Percentiles rank a stretch among this genome's conserved stretches.
Evolutionary conservation across 1,139 yeast genomes (phyloP).

Genomic region (Candida albicans): DNA sequence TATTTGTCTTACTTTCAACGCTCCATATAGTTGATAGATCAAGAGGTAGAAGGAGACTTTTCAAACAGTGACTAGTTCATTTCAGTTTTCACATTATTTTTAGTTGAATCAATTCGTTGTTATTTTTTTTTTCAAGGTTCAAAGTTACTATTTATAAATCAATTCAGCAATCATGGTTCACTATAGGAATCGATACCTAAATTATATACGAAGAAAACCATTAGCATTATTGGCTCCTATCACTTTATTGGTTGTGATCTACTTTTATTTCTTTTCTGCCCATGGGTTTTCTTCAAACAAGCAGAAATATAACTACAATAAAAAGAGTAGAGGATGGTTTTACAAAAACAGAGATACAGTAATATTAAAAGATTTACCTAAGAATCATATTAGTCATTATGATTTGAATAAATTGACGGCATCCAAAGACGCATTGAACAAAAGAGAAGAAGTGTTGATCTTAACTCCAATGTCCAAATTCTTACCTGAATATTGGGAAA

Average conservation of each 20-base stretch:
- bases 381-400: slow-evolving; percentile 80
- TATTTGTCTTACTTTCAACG: no score
- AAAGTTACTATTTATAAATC: not conserved
- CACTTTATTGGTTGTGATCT: slow-evolving; percentile 39
- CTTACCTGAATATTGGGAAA: slow-evolving; percentile 84
- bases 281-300: slow-evolving; percentile 18
- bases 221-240: slow-evolving; percentile 47
- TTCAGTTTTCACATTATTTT: no score
- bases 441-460: slow-evolving; percentile 78
- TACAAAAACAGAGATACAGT: slow-evolving; percentile 42
- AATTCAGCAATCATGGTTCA: slow-evolving; percentile 10
- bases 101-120: not conserved
- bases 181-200: slow-evolving; percentile 35
- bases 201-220: slow-evolving; percentile 64
- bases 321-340: slow-evolving; percentile 50
- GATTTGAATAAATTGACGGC: slow-evolving; percentile 76
- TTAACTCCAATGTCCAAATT: slow-evolving; percentile 89
- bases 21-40: no score
- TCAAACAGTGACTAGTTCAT: no score
- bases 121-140: not conserved
- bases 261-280: slow-evolving; percentile 41
- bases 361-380: slow-evolving; percentile 62
- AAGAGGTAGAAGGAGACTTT: no score
- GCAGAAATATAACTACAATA: slow-evolving; percentile 50
- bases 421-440: slow-evolving; percentile 65